These are phyloP conservation scores for Spathaspora gorwiae DNA, from an alignment of 805 yeast genomes.

Conservation along the genomic window DNA sequence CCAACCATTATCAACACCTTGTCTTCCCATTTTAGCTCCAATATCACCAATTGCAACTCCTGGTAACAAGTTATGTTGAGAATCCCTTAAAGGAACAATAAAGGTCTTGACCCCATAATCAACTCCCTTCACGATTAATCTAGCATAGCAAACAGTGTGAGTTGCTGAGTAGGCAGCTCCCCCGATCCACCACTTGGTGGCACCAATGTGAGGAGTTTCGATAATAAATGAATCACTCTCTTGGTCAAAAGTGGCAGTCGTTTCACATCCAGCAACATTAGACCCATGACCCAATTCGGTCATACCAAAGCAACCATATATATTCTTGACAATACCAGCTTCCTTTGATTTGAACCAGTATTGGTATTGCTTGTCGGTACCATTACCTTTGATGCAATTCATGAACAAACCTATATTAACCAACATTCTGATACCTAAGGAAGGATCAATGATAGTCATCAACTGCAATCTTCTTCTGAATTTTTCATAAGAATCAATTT, in stretches of 20 bases:
- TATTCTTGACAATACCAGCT: slow-evolving; percentile 27
- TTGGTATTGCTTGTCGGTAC: slow-evolving; percentile 34
- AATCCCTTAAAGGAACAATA: slow-evolving; percentile 84
- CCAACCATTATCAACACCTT: slow-evolving; percentile 97
- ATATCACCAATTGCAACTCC: slow-evolving; percentile 88
- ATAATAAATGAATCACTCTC: slow-evolving; percentile 64
- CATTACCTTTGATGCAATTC: slow-evolving; percentile 38
- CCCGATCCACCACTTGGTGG: slow-evolving; percentile 99
- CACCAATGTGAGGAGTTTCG: slow-evolving; percentile 85
- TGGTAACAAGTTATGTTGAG: slow-evolving; percentile 64
- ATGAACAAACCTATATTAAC: slow-evolving; percentile 38
- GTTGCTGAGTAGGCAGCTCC: slow-evolving; percentile 96
- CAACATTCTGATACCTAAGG: slow-evolving; percentile 32
- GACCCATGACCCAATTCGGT: slow-evolving; percentile 93
- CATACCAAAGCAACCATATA: slow-evolving; percentile 88
- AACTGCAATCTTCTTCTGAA: slow-evolving; percentile 33
- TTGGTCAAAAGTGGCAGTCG: slow-evolving; percentile 79
- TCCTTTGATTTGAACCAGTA: slow-evolving; percentile 35
- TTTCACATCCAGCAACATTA: slow-evolving; percentile 88
- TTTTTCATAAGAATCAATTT: slow-evolving; percentile 25
- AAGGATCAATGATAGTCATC: slow-evolving; percentile 35
- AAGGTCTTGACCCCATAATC: slow-evolving; percentile 92
- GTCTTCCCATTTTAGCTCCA: slow-evolving; percentile 94
- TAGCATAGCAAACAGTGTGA: slow-evolving; percentile 80
- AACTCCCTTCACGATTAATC: slow-evolving; percentile 73